Conservation (phyloP, 2,329 filamentous ascomycete genomes). For the Dothistroma septosporum region DNA sequence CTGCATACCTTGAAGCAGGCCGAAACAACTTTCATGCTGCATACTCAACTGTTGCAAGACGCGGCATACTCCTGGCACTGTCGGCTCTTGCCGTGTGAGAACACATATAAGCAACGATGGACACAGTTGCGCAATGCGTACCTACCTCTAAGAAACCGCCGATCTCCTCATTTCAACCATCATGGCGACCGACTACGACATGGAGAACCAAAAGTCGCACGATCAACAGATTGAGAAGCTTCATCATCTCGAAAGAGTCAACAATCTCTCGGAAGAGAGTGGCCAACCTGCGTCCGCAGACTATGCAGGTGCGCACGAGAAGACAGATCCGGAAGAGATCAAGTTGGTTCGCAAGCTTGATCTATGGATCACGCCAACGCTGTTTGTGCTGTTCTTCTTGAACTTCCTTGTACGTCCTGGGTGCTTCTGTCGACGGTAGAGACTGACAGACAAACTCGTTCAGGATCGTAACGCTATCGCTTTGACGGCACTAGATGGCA, state of each 20-base stretch:
- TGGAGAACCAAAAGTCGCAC: neutral
- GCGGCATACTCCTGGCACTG: neutral
- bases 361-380: slow-evolving; percentile 27
- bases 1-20: neutral
- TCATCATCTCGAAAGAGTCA: neutral
- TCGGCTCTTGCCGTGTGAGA: neutral
- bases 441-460: neutral
- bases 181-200: neutral
- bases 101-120: neutral
- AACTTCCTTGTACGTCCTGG: neutral
- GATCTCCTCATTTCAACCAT: neutral
- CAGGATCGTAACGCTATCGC: slow-evolving; percentile 20
- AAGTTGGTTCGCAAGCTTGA: slow-evolving; percentile 31
- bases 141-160: neutral
- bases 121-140: neutral
- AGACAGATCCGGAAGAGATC: slow-evolving; percentile 33
- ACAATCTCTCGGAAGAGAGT: neutral
- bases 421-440: neutral
- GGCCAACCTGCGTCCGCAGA: slow-evolving; percentile 10
- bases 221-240: neutral
- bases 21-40: neutral
- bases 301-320: slow-evolving; percentile 32
- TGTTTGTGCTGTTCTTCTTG: neutral
- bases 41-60: neutral
- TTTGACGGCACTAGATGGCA: slow-evolving; percentile 17